Conservation (phyloP, 2,329 filamentous ascomycete species). For the Colletotrichum coccodes region DNA sequence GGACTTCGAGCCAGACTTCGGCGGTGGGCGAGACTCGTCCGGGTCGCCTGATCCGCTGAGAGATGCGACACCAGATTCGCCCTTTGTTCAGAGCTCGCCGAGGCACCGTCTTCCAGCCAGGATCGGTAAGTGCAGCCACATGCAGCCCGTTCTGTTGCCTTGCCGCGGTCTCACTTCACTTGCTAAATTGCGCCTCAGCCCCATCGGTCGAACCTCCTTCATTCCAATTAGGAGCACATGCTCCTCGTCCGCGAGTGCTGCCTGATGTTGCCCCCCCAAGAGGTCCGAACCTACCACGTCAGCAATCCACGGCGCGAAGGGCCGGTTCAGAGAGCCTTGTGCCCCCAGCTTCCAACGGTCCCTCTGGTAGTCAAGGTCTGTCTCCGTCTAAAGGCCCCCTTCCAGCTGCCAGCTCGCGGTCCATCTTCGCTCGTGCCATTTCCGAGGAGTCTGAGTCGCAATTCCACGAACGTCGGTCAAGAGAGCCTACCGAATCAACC, state of each 20-base stretch:
- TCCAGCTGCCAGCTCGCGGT: not conserved
- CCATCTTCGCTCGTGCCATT: constrained; percentile 18
- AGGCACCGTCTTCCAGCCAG: not conserved
- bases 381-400: not conserved
- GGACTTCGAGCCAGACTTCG: not conserved
- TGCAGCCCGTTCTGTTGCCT: not conserved
- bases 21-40: not conserved
- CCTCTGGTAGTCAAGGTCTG: not conserved
- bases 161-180: constrained; percentile 13
- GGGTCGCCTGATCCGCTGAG: not conserved
- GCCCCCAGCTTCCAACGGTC: not conserved
- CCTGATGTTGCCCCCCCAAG: constrained; percentile 12
- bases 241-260: constrained; percentile 1
- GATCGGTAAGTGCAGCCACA: constrained; percentile 20
- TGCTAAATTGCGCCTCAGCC: constrained; percentile 8
- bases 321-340: not conserved
- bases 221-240: not conserved
- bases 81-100: not conserved
- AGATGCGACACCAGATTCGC: not conserved
- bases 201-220: not conserved
- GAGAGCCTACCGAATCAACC: not conserved
- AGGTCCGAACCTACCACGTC: not conserved
- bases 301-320: not conserved
- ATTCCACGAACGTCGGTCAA: not conserved
- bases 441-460: not conserved